Conservation (phyloP, 2,329 filamentous ascomycete species). For the Epichloe gansuensis region DNA sequence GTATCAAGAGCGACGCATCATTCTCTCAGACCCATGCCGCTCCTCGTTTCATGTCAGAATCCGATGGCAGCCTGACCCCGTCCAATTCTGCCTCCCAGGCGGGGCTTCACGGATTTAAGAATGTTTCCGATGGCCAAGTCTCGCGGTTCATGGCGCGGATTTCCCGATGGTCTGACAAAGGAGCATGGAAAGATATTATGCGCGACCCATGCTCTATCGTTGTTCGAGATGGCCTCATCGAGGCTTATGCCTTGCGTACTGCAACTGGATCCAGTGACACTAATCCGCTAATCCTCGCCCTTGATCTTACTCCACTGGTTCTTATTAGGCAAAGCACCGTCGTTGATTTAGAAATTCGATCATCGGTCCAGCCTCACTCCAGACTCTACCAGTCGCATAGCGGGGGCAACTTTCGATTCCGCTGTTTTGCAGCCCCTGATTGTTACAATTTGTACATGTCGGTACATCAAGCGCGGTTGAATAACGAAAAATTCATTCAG, state of each 20-base stretch:
- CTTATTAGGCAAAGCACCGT: constrained; percentile 82
- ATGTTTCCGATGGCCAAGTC: constrained; percentile 26
- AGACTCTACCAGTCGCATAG: constrained; percentile 51
- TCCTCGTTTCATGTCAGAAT: constrained; percentile 28
- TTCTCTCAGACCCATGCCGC: constrained; percentile 19
- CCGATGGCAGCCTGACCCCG: constrained; percentile 54
- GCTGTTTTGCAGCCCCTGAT: constrained; percentile 62
- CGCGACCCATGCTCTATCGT: constrained; percentile 39
- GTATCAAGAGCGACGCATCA: constrained; percentile 29
- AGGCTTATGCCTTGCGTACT: constrained; percentile 35
- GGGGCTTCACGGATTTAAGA: constrained; percentile 36
- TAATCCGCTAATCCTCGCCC: constrained; percentile 44
- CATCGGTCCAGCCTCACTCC: constrained; percentile 62
- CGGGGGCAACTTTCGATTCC: constrained; percentile 74
- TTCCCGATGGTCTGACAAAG: constrained; percentile 50
- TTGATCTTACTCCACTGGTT: constrained; percentile 85
- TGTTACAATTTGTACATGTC: constrained; percentile 72
- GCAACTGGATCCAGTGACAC: constrained; percentile 18
- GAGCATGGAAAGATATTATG: constrained; percentile 46
- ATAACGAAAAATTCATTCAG: constrained; percentile 77
- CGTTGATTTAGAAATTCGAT: constrained; percentile 87
- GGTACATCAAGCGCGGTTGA: constrained; percentile 78
- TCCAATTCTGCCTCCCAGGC: constrained; percentile 75
- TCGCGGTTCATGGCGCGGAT: constrained; percentile 40
- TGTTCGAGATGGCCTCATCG: constrained; percentile 45